phyloP scores from a whole-genome alignment of 768 basidiomycete genomes.

The Suillus americanus region DNA sequence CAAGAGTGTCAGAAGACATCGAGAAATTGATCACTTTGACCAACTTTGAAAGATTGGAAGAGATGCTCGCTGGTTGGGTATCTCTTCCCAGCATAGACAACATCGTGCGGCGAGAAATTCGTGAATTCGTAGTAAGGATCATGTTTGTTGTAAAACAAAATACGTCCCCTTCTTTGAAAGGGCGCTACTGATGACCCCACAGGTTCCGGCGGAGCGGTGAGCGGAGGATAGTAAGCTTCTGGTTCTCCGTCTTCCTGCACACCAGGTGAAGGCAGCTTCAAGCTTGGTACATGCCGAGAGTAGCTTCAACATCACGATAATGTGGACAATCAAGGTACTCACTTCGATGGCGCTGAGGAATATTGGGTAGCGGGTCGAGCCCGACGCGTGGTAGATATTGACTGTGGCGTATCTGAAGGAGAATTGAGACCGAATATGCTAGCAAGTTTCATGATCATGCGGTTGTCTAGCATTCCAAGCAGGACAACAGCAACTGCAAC shows the following conservation, averaged over 20 bases:
- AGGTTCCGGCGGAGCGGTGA: constrained; percentile 31
- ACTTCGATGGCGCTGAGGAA: constrained; percentile 18
- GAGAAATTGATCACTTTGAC: background rate
- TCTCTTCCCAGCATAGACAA: constrained; percentile 57
- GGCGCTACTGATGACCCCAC: constrained; percentile 29
- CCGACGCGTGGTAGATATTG: constrained; percentile 13
- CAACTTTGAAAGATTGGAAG: constrained; percentile 72
- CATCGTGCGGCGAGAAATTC: constrained; percentile 68
- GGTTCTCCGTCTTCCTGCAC: constrained; percentile 9
- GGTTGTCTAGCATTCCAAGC: constrained; percentile 33
- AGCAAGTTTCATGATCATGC: constrained; percentile 32
- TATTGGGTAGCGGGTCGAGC: constrained; percentile 27
- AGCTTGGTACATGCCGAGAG: constrained; percentile 12
- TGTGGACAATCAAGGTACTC: background rate
- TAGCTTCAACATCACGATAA: constrained; percentile 1
- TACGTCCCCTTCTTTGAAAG: constrained; percentile 33
- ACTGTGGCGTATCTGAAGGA: constrained; percentile 20
- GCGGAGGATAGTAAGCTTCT: constrained; percentile 29
- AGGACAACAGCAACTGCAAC: constrained; percentile 17
- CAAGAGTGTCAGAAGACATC: background rate
- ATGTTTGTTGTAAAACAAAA: constrained; percentile 65
- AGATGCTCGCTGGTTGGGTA: constrained; percentile 80
- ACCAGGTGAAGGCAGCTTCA: constrained; percentile 15
- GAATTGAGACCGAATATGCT: constrained; percentile 26
- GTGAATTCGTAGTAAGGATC: constrained; percentile 71